Base-by-base conservation (phyloP, 2,329 filamentous ascomycete genomes). In the Gliomastix tumulicola region DNA sequence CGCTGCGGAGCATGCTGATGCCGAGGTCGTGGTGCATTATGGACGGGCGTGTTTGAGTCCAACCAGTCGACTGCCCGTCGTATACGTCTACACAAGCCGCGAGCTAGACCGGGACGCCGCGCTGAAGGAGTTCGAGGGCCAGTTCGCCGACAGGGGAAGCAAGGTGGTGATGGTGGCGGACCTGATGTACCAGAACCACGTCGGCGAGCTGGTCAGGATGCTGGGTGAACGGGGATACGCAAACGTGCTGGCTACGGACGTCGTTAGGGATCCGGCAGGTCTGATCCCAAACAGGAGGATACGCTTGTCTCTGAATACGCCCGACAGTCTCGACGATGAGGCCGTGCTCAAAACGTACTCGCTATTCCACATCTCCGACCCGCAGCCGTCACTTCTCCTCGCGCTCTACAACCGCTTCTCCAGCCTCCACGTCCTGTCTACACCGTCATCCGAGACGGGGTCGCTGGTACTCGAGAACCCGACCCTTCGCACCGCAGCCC, bases 1-100 rank as follows among this genome's bases (percentile, higher is more conserved):
- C 28, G 92, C 92, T 0, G 92, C 92, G 3, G 89, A 98, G 57
- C 92, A 98, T 56, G 84, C 88, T 13, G 75, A 88, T 50, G 89
- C 92, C 7, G 84, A 97, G 43, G 86, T 88, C 0, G 85, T 97
- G 2, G 82, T 98, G 12, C 92, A 98, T 57, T 98, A 97, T 50
- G 92, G 92, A 4, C 74, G 92, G 36, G 84, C 90, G 1, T 98
- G 92, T 54, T 69, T 98, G 18, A 96, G 88, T 7, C 90, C 90
- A 1, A 94, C 90, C 0, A 84, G 85, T 10, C 71, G 88, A 38
- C 63, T 97, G 36, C 88, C 90, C 0, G 89, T 95, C 17, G 78
- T 96, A 34, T 88, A 96, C 55, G 79, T 96, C 41, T 97, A 92
- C 54, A 98, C 92, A 0, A 74, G 72, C 34, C 82, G 83, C 44